Base-by-base conservation (phyloP, 352 stramenopile species). In the Peronosclerospora sorghi region DNA sequence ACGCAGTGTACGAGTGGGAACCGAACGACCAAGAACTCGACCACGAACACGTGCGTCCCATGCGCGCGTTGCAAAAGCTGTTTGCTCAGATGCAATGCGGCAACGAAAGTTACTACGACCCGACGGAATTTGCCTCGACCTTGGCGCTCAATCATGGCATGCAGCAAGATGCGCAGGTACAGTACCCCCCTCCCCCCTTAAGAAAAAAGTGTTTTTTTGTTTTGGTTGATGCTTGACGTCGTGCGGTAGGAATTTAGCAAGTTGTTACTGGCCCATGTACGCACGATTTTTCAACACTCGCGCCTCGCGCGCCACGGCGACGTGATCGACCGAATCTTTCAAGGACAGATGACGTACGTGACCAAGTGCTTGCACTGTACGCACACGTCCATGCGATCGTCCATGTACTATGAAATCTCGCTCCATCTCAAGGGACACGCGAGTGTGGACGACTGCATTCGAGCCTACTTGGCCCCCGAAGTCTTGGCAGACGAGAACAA, bases 381-480 rank as follows among this genome's bases (percentile, higher is more conserved):
- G 27, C 68, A 56, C 44, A 73, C 68, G 28, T 93, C 83, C 2
- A 59, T 65, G 20, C 54, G 79, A 6, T 58, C 68, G 8, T 87
- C 69, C 12, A 78, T 65, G 15, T 91, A 88, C 51, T 83, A 86
- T 23, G 83, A 95, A 36, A 83, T 95, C 28, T 88, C 81, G 24
- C 57, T 95, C 6, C 83, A 92, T 41, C 88, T 95, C 42, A 89
- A 84, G 53, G 79, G 78, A 12, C 66, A 90, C 47, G 71, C 80
- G 38, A 84, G 46, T 0, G 59, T 95, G 21, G 58, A 83, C 12
- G 58, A 80, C 35, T 88, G 73, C 32, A 68, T 87, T 27, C 54
- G 63, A 50, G 81, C 74, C 23, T 91, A 91, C 46, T 41, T 88
- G 27, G 71, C 71, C 4, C 52, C 68, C 0, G 83, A 95, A 43